Percentiles rank a stretch among this genome's conserved stretches.
These are phyloP conservation scores for Coemansia sp. DNA, from an alignment of 192 early-diverging fungal species.

Conservation along the genomic window DNA sequence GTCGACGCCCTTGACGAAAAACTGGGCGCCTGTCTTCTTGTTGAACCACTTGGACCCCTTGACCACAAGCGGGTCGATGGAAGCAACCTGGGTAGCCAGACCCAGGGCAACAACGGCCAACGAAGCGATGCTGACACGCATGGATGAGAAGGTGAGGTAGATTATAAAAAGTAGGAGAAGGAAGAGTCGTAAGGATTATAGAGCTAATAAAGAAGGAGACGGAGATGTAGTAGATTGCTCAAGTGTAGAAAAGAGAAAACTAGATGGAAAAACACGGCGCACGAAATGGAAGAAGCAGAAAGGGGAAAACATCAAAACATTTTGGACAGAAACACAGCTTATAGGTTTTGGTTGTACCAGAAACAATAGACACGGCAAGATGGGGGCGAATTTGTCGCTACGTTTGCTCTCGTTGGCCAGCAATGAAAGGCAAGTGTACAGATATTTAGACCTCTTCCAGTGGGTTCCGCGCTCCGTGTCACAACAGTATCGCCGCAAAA, in stretches of 20 bases:
- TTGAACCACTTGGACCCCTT: conserved; percentile 74
- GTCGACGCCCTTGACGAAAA: conserved; percentile 73
- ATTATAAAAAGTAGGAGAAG: neutral
- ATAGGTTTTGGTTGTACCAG: too few species aligned
- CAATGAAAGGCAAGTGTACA: too few species aligned
- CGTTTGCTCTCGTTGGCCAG: too few species aligned
- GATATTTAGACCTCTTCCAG: too few species aligned
- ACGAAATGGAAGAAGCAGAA: neutral
- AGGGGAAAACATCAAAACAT: neutral
- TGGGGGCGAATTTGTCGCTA: neutral
- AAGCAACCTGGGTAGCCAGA: conserved; percentile 30
- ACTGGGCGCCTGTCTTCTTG: conserved; percentile 67
- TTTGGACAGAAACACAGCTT: neutral
- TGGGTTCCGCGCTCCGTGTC: too few species aligned
- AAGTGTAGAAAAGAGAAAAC: neutral
- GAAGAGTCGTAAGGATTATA: conserved; percentile 4
- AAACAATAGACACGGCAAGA: neutral
- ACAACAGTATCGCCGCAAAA: too few species aligned
- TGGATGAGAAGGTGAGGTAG: conserved; percentile 1
- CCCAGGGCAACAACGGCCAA: conserved; percentile 22
- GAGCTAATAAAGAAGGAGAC: neutral
- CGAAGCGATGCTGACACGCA: conserved; percentile 35
- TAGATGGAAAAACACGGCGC: neutral
- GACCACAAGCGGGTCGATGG: conserved; percentile 62
- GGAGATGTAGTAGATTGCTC: neutral